These are phyloP conservation scores for Saccharomycopsis sp. DNA, from an alignment of 805 yeast species.

Conservation along the genomic window DNA sequence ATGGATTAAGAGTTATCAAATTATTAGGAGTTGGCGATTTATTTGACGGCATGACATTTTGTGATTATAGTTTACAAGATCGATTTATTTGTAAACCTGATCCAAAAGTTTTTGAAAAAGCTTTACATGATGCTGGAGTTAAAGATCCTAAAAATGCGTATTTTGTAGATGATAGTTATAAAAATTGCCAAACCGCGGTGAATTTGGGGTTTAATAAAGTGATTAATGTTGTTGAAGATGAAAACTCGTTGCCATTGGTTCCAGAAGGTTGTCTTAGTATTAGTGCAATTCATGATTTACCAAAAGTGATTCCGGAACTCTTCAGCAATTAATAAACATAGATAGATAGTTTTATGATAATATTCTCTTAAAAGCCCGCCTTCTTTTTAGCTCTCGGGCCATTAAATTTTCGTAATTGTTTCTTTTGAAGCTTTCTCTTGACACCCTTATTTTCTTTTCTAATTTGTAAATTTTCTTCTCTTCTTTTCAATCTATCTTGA, in stretches of 20 bases:
- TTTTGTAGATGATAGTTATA: constrained; percentile 83
- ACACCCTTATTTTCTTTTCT: constrained; percentile 82
- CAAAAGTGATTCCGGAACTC: constrained; percentile 43
- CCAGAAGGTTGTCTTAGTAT: constrained; percentile 46
- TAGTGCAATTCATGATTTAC: constrained; percentile 50
- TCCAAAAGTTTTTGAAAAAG: constrained; percentile 54
- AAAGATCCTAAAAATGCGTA: constrained; percentile 43
- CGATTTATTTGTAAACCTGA: constrained; percentile 89
- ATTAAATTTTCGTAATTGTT: constrained; percentile 51
- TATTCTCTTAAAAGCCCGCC: constrained; percentile 18
- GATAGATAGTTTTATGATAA: background rate
- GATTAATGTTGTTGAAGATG: constrained; percentile 69
- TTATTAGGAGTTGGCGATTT: constrained; percentile 85
- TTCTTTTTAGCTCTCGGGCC: constrained; percentile 20
- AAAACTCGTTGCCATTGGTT: constrained; percentile 37
- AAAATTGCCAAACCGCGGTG: constrained; percentile 70
- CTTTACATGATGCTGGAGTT: constrained; percentile 59
- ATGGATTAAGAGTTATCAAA: constrained; percentile 73
- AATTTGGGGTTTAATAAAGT: constrained; percentile 65
- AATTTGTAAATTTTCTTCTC: constrained; percentile 84
- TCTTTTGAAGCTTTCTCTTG: constrained; percentile 65
- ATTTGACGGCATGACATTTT: constrained; percentile 89
- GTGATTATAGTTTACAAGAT: constrained; percentile 64
- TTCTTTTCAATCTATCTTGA: constrained; percentile 70
- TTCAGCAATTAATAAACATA: constrained; percentile 26